These are phyloP conservation scores for Beta corolliflora DNA, from an alignment of 179 eudicot species.

Conservation along the genomic window DNA sequence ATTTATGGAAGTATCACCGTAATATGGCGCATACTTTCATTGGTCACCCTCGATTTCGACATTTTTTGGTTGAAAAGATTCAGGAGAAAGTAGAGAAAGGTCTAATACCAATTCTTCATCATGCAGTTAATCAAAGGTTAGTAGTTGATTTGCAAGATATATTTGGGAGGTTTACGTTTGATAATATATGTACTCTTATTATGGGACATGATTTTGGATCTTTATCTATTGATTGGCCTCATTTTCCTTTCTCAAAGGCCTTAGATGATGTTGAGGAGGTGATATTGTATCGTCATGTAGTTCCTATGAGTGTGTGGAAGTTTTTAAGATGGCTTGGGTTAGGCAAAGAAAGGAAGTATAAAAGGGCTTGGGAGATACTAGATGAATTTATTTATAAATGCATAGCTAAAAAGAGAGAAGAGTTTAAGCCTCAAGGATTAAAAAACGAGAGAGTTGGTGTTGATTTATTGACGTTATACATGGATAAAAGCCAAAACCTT, in stretches of 20 bases:
- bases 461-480: conserved; percentile 17
- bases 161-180: conserved; percentile 55
- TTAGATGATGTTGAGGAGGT: conserved; percentile 34
- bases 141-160: conserved; percentile 55
- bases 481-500: not conserved
- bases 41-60: conserved; percentile 32
- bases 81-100: conserved; percentile 37
- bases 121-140: conserved; percentile 25
- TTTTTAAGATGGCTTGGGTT: conserved; percentile 27
- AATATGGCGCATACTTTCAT: conserved; percentile 37
- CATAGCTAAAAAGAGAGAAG: conserved; percentile 9
- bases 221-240: conserved; percentile 27
- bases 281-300: conserved; percentile 20
- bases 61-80: conserved; percentile 28
- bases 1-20: conserved; percentile 49
- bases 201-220: conserved; percentile 30
- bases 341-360: conserved; percentile 23
- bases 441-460: not conserved
- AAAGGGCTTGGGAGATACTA: conserved; percentile 28
- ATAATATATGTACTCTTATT: conserved; percentile 38
- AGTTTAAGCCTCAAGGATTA: not conserved
- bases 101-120: conserved; percentile 48
- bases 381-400: conserved; percentile 32
- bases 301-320: conserved; percentile 39
- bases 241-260: conserved; percentile 25